Evolutionary conservation across 1,139 yeast species (phyloP), one percentile per base, ranked within the genome.

Genomic region (Saccharomycopsis hybrid): DNA sequence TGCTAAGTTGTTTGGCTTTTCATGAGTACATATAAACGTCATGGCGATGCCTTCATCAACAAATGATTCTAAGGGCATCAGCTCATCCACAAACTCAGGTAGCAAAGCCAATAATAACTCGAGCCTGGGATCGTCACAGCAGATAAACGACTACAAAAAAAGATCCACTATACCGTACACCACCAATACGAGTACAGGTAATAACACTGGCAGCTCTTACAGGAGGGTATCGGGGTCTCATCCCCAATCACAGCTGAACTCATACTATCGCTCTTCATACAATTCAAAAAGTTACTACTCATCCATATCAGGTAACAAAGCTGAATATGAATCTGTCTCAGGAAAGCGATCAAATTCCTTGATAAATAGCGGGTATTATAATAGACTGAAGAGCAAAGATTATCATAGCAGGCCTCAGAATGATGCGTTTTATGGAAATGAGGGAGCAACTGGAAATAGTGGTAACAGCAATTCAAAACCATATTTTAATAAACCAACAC

Each of bases 101-200:
- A 28, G 33, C 25, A 35, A 35, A 28, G 4, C 42, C 42, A 44
- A 44, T 37, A 44, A 37, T 29, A 37, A 29, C 25, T 7, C 33
- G 3, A n/a, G 33, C 37, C 32, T 31, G 27, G 47, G 31, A 29
- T 18, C 18, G 18, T 9, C 44, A 24, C n/a, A 27, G 11, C 48
- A 37, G 25, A 43, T 39, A 7, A 33, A 29, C 31, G 42, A 44
- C 41, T 44, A 48, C 35, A 48, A 48, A 36, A 48, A 42, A 39
- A 24, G 48, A 25, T 11, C 29, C 24, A 18, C 36, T 8, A 2
- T 39, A 27, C 44, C 44, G 4, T 39, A 40, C 33, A 28, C 44
- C 24, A 11, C 43, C 5, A 38, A 13, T 30, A 11, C 31, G 8
- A 32, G 30, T 29, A 32, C 27, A 7, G 30, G 49, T 27, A 18